Percentiles rank a stretch among this genome's conserved stretches.
These are phyloP conservation scores for Colletotrichum lindemuthianum DNA, from an alignment of 2,329 filamentous ascomycete genomes.

Conservation along the genomic window DNA sequence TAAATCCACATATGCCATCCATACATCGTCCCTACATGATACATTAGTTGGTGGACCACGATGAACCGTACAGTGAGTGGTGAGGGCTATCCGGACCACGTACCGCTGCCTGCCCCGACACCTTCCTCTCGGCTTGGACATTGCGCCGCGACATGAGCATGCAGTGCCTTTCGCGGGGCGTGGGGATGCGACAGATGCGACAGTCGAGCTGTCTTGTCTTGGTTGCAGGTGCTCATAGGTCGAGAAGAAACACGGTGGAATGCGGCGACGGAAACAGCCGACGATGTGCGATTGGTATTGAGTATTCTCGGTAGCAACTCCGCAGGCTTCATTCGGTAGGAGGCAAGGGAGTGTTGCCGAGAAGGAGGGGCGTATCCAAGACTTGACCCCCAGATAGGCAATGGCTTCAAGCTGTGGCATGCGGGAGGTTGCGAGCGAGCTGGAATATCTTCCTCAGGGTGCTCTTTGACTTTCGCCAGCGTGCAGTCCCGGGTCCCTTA, in stretches of 20 bases:
- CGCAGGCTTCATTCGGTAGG: conserved; percentile 2
- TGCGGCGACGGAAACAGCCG: conserved; percentile 16
- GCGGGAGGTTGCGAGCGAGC: conserved; percentile 3
- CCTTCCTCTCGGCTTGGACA: background rate
- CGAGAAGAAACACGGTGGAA: conserved; percentile 8
- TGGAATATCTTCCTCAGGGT: conserved; percentile 13
- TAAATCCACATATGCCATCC: conserved; percentile 7
- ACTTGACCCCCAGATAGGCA: background rate
- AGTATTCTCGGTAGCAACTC: background rate
- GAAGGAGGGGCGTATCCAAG: background rate
- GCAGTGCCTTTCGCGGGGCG: conserved; percentile 17
- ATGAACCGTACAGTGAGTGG: too few species aligned
- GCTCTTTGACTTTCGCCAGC: background rate
- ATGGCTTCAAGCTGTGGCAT: conserved; percentile 4
- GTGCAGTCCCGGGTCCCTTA: conserved; percentile 1
- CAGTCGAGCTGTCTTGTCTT: background rate
- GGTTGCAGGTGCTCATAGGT: conserved; percentile 3
- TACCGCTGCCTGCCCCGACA: too few species aligned
- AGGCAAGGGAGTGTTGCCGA: background rate
- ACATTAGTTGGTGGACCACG: too few species aligned
- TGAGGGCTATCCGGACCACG: too few species aligned
- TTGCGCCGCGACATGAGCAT: background rate
- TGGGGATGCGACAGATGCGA: conserved; percentile 13
- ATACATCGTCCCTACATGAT: background rate
- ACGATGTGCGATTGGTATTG: background rate